phyloP scores from a whole-genome alignment of 108 stramenopile species.

The Poteriospumella lacustris region DNA sequence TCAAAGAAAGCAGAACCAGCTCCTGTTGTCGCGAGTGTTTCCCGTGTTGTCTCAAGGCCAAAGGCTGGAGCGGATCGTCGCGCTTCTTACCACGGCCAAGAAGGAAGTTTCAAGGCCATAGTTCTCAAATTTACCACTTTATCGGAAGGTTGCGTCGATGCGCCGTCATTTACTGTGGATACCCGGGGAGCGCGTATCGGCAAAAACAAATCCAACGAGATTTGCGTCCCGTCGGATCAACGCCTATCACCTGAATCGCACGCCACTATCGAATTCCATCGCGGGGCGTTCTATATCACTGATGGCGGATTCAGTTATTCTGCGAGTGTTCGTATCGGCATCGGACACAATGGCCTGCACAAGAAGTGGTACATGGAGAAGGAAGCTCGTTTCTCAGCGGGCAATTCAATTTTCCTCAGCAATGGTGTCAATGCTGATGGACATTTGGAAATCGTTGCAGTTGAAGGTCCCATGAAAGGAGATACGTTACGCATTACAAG shows the following conservation, averaged over 20 bases:
- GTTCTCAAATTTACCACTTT: slow-evolving; percentile 55
- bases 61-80: background rate
- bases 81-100: background rate
- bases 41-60: too few species aligned
- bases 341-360: slow-evolving; percentile 10
- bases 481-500: slow-evolving; percentile 27
- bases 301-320: slow-evolving; percentile 38
- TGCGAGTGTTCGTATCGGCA: slow-evolving; percentile 42
- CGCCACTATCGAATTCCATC: slow-evolving; percentile 33
- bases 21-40: background rate
- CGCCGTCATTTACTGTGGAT: slow-evolving; percentile 26
- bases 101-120: slow-evolving; percentile 30
- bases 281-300: slow-evolving; percentile 35
- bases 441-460: slow-evolving; percentile 25
- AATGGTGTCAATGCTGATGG: slow-evolving; percentile 24
- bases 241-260: slow-evolving; percentile 36
- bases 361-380: slow-evolving; percentile 40
- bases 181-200: slow-evolving; percentile 42
- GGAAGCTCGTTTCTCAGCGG: slow-evolving; percentile 42
- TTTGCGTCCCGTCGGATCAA: slow-evolving; percentile 41
- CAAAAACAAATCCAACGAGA: slow-evolving; percentile 31
- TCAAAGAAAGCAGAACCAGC: background rate
- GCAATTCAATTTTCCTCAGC: slow-evolving; percentile 42
- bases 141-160: slow-evolving; percentile 34
- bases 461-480: slow-evolving; percentile 46